Conservation (phyloP, 2,329 filamentous ascomycete species). For the Xylariaceae sp. region DNA sequence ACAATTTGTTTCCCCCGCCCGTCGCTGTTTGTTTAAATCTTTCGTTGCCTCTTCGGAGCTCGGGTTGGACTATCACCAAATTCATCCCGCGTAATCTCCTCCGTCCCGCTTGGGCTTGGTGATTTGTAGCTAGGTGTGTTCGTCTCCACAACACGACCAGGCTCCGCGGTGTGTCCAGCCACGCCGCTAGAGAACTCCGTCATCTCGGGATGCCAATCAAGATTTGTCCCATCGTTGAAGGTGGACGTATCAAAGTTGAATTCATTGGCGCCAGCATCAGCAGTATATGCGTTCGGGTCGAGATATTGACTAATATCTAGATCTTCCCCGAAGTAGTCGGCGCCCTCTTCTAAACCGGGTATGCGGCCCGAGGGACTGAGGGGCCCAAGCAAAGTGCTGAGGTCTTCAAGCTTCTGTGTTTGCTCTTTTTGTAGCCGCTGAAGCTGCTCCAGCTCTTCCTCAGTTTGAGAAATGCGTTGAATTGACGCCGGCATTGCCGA, state of each 20-base stretch:
- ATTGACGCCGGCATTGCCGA: slow-evolving; percentile 45
- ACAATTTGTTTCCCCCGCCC: background rate
- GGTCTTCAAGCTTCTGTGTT: slow-evolving; percentile 66
- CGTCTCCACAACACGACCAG: slow-evolving; percentile 25
- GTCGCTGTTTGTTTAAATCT: slow-evolving; percentile 18
- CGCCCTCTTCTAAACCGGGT: slow-evolving; percentile 56
- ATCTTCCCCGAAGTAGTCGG: slow-evolving; percentile 38
- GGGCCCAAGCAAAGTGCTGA: slow-evolving; percentile 69
- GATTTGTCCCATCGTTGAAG: slow-evolving; percentile 21
- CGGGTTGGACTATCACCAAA: slow-evolving; percentile 32
- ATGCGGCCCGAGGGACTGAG: slow-evolving; percentile 75
- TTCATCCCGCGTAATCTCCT: slow-evolving; percentile 46
- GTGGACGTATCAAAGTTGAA: slow-evolving; percentile 41
- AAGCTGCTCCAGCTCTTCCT: slow-evolving; percentile 71
- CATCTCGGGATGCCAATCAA: slow-evolving; percentile 26
- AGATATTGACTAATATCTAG: slow-evolving; percentile 49
- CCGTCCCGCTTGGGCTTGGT: slow-evolving; percentile 44
- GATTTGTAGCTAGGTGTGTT: slow-evolving; percentile 35
- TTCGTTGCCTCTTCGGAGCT: slow-evolving; percentile 31
- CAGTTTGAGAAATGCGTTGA: slow-evolving; percentile 60
- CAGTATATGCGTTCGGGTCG: slow-evolving; percentile 33
- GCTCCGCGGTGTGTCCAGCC: slow-evolving; percentile 12
- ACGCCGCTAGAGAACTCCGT: slow-evolving; percentile 19
- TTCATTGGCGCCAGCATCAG: slow-evolving; percentile 24
- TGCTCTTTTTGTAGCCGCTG: slow-evolving; percentile 75